Conservation (phyloP, 108 stramenopile species). For the Skeletonema grethae region DNA sequence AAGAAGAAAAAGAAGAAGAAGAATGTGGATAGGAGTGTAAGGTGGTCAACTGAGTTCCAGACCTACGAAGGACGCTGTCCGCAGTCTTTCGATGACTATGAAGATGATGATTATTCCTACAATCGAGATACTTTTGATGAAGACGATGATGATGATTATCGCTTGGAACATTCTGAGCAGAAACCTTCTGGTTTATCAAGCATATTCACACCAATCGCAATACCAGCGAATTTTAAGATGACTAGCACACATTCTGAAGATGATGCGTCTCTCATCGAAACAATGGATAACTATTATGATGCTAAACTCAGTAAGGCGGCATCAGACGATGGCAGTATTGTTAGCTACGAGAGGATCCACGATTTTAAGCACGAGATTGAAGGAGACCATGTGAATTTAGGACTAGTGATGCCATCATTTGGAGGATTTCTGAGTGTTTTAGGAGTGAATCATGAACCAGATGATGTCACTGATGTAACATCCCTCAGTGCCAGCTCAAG, state of each 20-base stretch:
- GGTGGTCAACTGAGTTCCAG: neutral
- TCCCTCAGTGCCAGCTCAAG: neutral
- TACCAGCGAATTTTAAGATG: neutral
- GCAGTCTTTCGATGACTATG: neutral
- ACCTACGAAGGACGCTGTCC: neutral
- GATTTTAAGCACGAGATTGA: neutral
- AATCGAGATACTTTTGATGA: neutral
- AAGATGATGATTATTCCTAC: neutral
- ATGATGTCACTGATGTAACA: neutral
- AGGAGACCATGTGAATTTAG: neutral
- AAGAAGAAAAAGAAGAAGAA: neutral
- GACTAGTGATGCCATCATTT: neutral
- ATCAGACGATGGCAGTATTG: neutral
- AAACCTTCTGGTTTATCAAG: neutral
- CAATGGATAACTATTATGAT: neutral
- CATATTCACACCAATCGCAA: neutral
- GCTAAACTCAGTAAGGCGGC: neutral
- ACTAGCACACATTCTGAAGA: neutral
- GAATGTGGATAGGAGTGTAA: neutral
- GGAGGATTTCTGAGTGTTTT: neutral
- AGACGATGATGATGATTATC: neutral
- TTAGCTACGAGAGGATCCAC: neutral
- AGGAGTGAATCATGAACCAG: neutral
- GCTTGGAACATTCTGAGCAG: neutral
- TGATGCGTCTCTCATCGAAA: neutral